Conservation (phyloP, 2,329 filamentous ascomycete species). For the Albifimbria verrucaria region DNA sequence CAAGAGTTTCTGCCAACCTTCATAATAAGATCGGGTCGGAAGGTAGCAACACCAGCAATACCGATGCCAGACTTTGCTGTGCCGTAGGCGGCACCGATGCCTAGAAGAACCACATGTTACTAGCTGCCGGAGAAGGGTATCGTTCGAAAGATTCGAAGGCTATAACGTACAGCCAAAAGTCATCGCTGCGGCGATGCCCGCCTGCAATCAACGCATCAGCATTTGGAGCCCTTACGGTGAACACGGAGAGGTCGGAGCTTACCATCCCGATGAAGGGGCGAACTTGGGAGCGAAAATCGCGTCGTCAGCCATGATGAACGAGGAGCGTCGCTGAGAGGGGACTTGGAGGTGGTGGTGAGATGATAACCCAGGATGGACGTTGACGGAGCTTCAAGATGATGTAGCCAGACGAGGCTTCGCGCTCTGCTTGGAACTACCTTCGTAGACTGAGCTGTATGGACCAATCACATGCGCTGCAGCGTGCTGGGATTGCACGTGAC, state of each 20-base stretch:
- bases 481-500: neutral
- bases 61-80: conserved; percentile 87
- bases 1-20: conserved; percentile 55
- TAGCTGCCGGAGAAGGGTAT: conserved; percentile 12
- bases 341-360: conserved; percentile 13
- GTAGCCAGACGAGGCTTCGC: conserved; percentile 15
- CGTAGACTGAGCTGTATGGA: neutral
- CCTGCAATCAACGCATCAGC: conserved; percentile 43
- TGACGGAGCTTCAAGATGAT: conserved; percentile 21
- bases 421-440: neutral
- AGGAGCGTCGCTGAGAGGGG: conserved; percentile 16
- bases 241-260: conserved; percentile 32
- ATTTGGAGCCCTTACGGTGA: conserved; percentile 12
- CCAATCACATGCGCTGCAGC: neutral
- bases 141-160: conserved; percentile 11
- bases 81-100: conserved; percentile 75
- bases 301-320: conserved; percentile 44
- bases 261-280: conserved; percentile 87
- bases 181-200: conserved; percentile 77
- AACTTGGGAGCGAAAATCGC: conserved; percentile 71
- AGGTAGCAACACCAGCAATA: conserved; percentile 81
- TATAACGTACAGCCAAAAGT: conserved; percentile 70
- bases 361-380: conserved; percentile 13
- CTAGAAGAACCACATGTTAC: conserved; percentile 32
- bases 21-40: conserved; percentile 85